Evolutionary conservation across 2,329 filamentous ascomycete genomes (phyloP).

Genomic region (Fusarium sp.): DNA sequence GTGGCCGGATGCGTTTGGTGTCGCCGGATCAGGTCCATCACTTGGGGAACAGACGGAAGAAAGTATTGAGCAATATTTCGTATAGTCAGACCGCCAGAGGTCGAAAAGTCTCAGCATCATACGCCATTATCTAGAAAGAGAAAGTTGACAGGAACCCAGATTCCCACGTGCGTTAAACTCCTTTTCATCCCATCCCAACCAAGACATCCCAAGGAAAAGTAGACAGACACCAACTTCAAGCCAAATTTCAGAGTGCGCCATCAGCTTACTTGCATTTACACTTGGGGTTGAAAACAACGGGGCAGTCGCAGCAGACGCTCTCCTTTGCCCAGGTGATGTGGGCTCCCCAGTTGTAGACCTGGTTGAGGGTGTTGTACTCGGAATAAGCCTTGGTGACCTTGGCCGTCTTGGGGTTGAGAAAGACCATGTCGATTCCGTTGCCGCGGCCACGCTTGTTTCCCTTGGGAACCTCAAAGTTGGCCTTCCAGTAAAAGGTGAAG

Average conservation of each 20-base stretch:
- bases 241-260: not conserved
- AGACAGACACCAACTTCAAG: not conserved
- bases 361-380: slow-evolving; percentile 41
- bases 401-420: slow-evolving; percentile 18
- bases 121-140: not conserved
- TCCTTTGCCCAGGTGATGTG: slow-evolving; percentile 37
- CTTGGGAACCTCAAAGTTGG: slow-evolving; percentile 25
- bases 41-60: not conserved
- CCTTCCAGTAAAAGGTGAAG: slow-evolving; percentile 40
- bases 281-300: slow-evolving; percentile 28
- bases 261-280: slow-evolving; percentile 28
- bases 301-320: slow-evolving; percentile 32
- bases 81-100: not conserved
- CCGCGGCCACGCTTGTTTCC: slow-evolving; percentile 20
- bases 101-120: not conserved
- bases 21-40: not conserved
- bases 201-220: not conserved
- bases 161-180: not conserved
- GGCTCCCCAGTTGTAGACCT: slow-evolving; percentile 35
- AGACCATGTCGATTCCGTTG: slow-evolving; percentile 39
- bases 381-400: slow-evolving; percentile 32
- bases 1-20: not conserved
- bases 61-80: not conserved
- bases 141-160: not conserved
- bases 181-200: not conserved